Evolutionary conservation across 2,329 filamentous ascomycete species (phyloP).

Genomic region (Arthrobotrys conoides): DNA sequence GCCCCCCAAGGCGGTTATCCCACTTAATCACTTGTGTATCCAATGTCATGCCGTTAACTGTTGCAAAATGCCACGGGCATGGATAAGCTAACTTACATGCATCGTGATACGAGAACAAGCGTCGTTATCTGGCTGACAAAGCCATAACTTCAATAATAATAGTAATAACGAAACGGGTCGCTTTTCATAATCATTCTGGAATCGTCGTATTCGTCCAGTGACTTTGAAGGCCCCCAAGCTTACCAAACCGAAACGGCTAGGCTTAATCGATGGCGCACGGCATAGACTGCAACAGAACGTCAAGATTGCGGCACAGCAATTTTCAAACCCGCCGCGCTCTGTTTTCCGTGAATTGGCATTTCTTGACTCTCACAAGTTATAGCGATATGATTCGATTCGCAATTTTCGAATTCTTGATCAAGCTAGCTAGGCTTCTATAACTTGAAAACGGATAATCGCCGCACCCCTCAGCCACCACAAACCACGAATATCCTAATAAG

Average conservation of each 20-base stretch:
- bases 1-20: conserved; percentile 16
- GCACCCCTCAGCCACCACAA: conserved; percentile 22
- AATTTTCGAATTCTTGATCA: conserved; percentile 4
- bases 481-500: conserved; percentile 27
- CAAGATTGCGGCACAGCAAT: conserved; percentile 36
- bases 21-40: not conserved
- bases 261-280: conserved; percentile 25
- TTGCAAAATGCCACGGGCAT: conserved; percentile 11
- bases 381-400: conserved; percentile 15
- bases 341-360: conserved; percentile 6
- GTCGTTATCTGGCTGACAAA: conserved; percentile 26
- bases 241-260: not conserved
- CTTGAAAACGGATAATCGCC: conserved; percentile 12
- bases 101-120: conserved; percentile 25
- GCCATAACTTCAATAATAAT: not conserved
- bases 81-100: conserved; percentile 33
- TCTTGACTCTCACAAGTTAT: conserved; percentile 3
- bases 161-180: not conserved
- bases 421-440: conserved; percentile 12
- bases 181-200: conserved; percentile 6
- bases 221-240: not conserved
- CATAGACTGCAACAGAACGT: conserved; percentile 18
- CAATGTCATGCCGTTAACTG: conserved; percentile 7
- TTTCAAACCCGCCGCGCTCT: not conserved
- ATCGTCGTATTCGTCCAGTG: not conserved